phyloP scores from a whole-genome alignment of 2,329 filamentous ascomycete species.

The Pleomassaria siparia region DNA sequence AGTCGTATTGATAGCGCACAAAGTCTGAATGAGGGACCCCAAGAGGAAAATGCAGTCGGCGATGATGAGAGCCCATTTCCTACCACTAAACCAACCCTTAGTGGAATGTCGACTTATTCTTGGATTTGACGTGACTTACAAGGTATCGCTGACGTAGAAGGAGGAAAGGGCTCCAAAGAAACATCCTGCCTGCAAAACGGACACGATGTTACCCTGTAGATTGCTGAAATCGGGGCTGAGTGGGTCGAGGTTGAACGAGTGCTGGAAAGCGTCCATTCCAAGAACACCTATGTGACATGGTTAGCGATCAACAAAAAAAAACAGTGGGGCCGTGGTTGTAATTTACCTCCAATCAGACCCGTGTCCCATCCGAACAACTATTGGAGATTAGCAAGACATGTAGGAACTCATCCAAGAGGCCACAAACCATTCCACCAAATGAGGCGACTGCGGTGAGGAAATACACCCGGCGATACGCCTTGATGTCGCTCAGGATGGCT shows the following conservation, averaged over 20 bases:
- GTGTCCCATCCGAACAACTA: constrained; percentile 42
- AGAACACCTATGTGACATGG: constrained; percentile 43
- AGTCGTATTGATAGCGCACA: constrained; percentile 37
- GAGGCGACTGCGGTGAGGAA: constrained; percentile 46
- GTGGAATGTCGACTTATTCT: neutral
- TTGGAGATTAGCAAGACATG: neutral
- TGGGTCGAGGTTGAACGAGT: constrained; percentile 43
- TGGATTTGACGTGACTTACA: constrained; percentile 16
- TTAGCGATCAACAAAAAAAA: neutral
- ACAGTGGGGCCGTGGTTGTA: neutral
- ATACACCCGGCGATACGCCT: constrained; percentile 44
- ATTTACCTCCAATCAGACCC: constrained; percentile 30
- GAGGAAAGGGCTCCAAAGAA: constrained; percentile 48
- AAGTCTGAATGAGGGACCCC: constrained; percentile 46
- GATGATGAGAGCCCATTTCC: constrained; percentile 45
- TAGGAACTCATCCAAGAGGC: neutral
- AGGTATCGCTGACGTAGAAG: constrained; percentile 47
- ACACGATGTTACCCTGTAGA: constrained; percentile 48
- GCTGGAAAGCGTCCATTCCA: constrained; percentile 48
- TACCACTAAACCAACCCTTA: constrained; percentile 23
- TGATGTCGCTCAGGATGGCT: constrained; percentile 43
- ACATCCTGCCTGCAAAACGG: constrained; percentile 46
- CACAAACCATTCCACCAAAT: constrained; percentile 44
- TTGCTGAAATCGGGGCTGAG: constrained; percentile 38
- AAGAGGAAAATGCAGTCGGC: constrained; percentile 48